A percentile compares a stretch with the other conserved stretches of the same genome.
Conservation (phyloP, 1,139 yeast genomes). For the Candida sojae region DNA sequence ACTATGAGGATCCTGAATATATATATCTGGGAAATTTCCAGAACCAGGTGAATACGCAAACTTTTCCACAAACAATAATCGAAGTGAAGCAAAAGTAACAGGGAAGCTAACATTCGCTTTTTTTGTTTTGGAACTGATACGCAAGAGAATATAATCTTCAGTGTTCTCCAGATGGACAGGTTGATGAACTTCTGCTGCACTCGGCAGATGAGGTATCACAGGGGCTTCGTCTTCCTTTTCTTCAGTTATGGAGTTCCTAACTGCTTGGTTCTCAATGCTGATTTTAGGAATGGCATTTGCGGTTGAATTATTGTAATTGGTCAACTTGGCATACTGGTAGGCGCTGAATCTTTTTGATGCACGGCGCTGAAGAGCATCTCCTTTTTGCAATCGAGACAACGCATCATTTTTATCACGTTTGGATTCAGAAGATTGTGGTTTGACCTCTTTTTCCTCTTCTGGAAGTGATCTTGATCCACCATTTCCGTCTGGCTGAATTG, state of each 20-base stretch:
- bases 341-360: constrained; percentile 94
- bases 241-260: constrained; percentile 1
- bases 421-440: neutral
- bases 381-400: constrained; percentile 72
- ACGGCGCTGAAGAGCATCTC: constrained; percentile 80
- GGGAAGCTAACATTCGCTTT: constrained; percentile 42
- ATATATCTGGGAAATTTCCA: constrained; percentile 76
- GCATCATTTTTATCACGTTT: constrained; percentile 45
- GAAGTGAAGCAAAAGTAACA: constrained; percentile 60
- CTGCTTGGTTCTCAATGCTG: constrained; percentile 9
- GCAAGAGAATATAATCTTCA: constrained; percentile 36
- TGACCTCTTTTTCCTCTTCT: neutral
- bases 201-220: neutral
- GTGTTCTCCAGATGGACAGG: neutral
- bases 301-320: constrained; percentile 46
- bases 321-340: constrained; percentile 82
- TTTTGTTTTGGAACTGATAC: constrained; percentile 19
- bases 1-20: constrained; percentile 62
- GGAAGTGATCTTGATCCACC: neutral
- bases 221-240: neutral
- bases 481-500: neutral
- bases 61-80: constrained; percentile 79
- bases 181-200: neutral
- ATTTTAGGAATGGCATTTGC: constrained; percentile 18
- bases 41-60: constrained; percentile 82